These are phyloP conservation scores for Orbilia oligospora DNA, from an alignment of 2,329 filamentous ascomycete species.

Conservation along the genomic window DNA sequence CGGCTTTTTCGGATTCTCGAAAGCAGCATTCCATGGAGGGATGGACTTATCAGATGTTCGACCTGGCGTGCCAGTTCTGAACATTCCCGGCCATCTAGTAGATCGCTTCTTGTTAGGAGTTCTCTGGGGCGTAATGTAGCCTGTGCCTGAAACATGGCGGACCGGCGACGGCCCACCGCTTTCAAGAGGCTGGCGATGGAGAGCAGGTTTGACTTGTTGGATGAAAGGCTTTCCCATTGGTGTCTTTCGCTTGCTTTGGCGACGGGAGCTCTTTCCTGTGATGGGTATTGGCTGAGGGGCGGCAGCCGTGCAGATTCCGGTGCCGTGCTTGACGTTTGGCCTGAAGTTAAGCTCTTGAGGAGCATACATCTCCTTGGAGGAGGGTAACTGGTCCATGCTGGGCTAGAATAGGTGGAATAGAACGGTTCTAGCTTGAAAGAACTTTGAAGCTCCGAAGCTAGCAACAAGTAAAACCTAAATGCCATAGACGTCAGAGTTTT, in stretches of 20 bases:
- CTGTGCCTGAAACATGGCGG: neutral
- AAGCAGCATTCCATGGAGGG: conserved; percentile 15
- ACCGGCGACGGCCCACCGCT: neutral
- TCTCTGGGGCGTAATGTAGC: neutral
- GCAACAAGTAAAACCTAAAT: neutral
- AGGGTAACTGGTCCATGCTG: neutral
- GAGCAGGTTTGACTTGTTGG: neutral
- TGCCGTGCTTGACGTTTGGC: neutral
- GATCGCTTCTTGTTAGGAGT: neutral
- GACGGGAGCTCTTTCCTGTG: neutral
- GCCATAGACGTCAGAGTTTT: neutral
- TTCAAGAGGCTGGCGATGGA: neutral
- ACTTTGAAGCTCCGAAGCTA: neutral
- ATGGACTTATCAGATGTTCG: neutral
- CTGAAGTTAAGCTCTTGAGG: conserved; percentile 10
- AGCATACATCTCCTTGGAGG: conserved; percentile 10
- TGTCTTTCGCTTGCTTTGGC: neutral
- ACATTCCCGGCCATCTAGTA: conserved; percentile 21
- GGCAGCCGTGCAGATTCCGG: neutral
- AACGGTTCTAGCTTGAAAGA: neutral
- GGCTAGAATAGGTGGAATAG: neutral
- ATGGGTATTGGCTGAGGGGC: neutral
- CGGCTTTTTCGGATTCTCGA: conserved; percentile 3
- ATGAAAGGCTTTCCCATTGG: neutral
- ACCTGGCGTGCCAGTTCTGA: neutral